Conservation (phyloP, 1,284 basidiomycete species). For the Cronartium ribicola region DNA sequence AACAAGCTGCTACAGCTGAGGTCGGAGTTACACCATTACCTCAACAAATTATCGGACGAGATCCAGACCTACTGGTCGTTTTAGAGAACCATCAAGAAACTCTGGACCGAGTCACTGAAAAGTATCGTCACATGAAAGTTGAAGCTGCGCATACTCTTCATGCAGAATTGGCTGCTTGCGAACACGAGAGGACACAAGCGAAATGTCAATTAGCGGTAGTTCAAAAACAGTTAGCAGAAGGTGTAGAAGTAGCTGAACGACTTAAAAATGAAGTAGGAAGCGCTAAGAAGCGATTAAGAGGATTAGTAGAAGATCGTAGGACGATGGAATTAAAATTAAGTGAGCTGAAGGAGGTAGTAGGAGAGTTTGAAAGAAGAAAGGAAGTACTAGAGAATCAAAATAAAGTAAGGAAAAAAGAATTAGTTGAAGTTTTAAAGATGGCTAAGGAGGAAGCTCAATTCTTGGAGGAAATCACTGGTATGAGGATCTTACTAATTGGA, state of each 20-base stretch:
- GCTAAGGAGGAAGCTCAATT: not conserved
- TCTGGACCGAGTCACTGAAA: constrained; percentile 6
- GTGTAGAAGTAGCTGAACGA: constrained; percentile 1
- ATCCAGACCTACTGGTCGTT: constrained; percentile 11
- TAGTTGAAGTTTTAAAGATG: not conserved
- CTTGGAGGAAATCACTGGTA: not conserved
- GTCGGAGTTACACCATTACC: not conserved
- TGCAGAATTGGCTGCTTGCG: constrained; percentile 9
- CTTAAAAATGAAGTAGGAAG: constrained; percentile 4
- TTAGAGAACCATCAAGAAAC: constrained; percentile 19
- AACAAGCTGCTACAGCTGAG: not conserved
- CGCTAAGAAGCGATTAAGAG: constrained; percentile 5
- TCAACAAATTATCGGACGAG: constrained; percentile 9
- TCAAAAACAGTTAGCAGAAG: constrained; percentile 16
- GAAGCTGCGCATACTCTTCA: constrained; percentile 17
- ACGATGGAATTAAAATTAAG: constrained; percentile 19
- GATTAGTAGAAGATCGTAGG: constrained; percentile 8
- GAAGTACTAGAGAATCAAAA: not conserved
- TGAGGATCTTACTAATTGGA: not conserved
- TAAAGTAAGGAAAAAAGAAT: not conserved
- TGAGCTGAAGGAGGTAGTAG: constrained; percentile 6
- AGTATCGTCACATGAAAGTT: constrained; percentile 8
- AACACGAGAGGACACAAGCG: constrained; percentile 16
- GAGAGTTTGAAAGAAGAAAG: not conserved
- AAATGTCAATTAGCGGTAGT: constrained; percentile 11